Evolutionary conservation across 495 filamentous ascomycete species (phyloP).

Genomic region (Venustampulla echinocandica): DNA sequence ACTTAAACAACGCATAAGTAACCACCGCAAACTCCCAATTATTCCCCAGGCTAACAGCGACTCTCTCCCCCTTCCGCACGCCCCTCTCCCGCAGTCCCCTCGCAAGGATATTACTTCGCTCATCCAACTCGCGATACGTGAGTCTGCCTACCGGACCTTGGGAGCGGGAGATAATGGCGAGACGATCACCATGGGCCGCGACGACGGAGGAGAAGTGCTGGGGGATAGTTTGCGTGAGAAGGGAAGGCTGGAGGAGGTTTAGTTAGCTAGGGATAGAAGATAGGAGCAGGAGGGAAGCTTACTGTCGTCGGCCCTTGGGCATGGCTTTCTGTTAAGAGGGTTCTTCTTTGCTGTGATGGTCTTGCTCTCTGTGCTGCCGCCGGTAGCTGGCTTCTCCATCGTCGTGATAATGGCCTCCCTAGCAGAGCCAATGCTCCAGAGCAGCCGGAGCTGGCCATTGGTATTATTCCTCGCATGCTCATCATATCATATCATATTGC

Average conservation of each 20-base stretch:
- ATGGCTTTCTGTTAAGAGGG: constrained; percentile 14
- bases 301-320: constrained; percentile 12
- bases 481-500: too few species aligned
- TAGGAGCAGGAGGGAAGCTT: constrained; percentile 1
- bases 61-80: constrained; percentile 75
- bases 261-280: neutral
- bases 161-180: constrained; percentile 44
- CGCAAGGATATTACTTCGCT: constrained; percentile 67
- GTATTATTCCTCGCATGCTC: too few species aligned
- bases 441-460: too few species aligned
- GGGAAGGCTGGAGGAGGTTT: constrained; percentile 48
- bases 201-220: constrained; percentile 73
- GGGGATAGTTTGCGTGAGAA: constrained; percentile 68
- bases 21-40: constrained; percentile 69
- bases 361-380: too few species aligned
- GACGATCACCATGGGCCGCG: constrained; percentile 59
- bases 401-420: too few species aligned
- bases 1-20: constrained; percentile 86
- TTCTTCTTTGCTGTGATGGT: neutral
- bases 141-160: constrained; percentile 41
- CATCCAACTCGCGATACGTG: constrained; percentile 68
- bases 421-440: too few species aligned
- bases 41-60: constrained; percentile 82
- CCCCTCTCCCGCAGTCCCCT: constrained; percentile 63
- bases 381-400: too few species aligned